phyloP scores from a whole-genome alignment of 2,329 filamentous ascomycete species.

The Sclerotinia subarctica region DNA sequence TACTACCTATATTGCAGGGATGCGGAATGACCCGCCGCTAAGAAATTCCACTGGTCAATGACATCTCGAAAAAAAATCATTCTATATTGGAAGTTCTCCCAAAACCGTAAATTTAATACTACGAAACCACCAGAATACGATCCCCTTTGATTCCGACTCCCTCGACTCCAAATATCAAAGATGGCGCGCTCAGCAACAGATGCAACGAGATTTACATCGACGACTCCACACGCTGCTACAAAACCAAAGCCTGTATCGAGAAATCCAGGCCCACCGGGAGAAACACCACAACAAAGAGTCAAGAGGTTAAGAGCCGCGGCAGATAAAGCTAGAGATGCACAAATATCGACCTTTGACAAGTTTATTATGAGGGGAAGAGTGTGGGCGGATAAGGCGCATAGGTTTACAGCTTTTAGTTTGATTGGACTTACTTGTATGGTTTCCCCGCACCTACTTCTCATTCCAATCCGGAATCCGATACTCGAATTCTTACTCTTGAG shows the following conservation, averaged over 20 bases:
- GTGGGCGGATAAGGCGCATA: constrained; percentile 40
- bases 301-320: constrained; percentile 39
- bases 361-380: constrained; percentile 36
- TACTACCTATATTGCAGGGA: not conserved
- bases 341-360: constrained; percentile 37
- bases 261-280: constrained; percentile 32
- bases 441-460: not conserved
- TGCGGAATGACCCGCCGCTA: constrained; percentile 29
- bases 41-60: constrained; percentile 26
- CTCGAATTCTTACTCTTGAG: not conserved
- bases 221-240: constrained; percentile 66
- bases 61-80: constrained; percentile 31
- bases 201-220: constrained; percentile 74
- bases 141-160: not conserved
- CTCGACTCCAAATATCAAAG: not conserved
- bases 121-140: constrained; percentile 11
- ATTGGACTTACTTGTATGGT: constrained; percentile 39
- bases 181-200: constrained; percentile 69
- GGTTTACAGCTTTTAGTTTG: constrained; percentile 38
- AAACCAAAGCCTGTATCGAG: constrained; percentile 44
- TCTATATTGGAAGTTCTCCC: constrained; percentile 21
- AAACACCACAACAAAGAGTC: constrained; percentile 41
- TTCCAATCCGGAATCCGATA: not conserved
- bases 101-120: constrained; percentile 27
- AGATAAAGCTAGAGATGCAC: constrained; percentile 35